A percentile compares a stretch with the other conserved stretches of the same genome.
phyloP scores from a whole-genome alignment of 495 filamentous ascomycete genomes.

The Amniculicola lignicola region DNA sequence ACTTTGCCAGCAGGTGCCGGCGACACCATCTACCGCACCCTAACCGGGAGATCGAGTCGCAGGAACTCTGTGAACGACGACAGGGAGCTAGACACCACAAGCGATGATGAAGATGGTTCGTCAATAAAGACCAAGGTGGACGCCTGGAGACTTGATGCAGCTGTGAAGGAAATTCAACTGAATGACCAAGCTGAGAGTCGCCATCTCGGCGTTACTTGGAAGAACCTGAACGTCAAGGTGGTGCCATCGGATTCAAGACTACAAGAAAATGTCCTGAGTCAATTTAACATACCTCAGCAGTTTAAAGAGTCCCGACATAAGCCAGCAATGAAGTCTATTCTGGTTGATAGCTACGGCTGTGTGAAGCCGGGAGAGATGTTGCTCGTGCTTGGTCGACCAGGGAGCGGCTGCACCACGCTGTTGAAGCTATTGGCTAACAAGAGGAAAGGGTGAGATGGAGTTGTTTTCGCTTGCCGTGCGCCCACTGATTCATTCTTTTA shows the following conservation, averaged over 20 bases:
- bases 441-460: constrained; percentile 32
- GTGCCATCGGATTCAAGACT: constrained; percentile 61
- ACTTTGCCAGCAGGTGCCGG: too few species aligned
- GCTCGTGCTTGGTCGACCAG: constrained; percentile 68
- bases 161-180: constrained; percentile 7
- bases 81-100: too few species aligned
- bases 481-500: background rate
- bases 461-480: background rate
- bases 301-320: constrained; percentile 41
- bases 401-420: constrained; percentile 68
- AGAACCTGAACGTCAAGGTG: constrained; percentile 56
- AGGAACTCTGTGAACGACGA: too few species aligned
- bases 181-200: constrained; percentile 12
- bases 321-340: constrained; percentile 56
- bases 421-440: constrained; percentile 67
- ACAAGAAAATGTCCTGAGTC: constrained; percentile 40
- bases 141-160: constrained; percentile 10
- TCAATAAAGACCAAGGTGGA: too few species aligned
- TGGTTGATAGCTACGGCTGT: constrained; percentile 59
- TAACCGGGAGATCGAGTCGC: too few species aligned
- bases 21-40: too few species aligned
- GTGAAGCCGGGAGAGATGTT: constrained; percentile 53
- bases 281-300: constrained; percentile 22
- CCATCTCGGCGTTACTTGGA: constrained; percentile 37
- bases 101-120: too few species aligned